Evolutionary conservation across 2,329 filamentous ascomycete species (phyloP).

Genomic region (Nemania abortiva): DNA sequence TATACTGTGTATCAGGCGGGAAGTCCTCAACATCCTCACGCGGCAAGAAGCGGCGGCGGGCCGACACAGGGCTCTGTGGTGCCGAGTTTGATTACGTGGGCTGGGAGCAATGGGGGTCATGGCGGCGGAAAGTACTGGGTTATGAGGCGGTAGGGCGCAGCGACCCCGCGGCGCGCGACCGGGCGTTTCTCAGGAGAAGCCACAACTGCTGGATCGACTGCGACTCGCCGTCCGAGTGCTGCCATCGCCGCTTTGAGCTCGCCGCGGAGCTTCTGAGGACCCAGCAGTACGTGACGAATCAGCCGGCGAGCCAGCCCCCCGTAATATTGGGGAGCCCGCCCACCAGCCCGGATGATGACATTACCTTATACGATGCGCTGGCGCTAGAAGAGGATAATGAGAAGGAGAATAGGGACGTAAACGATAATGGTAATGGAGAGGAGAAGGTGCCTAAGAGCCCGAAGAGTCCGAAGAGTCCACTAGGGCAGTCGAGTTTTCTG

Average conservation of each 20-base stretch:
- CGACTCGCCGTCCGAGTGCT: slow-evolving; percentile 59
- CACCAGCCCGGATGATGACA: slow-evolving; percentile 36
- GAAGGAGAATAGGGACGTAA: slow-evolving; percentile 4
- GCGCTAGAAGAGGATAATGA: slow-evolving; percentile 11
- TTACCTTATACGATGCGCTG: slow-evolving; percentile 38
- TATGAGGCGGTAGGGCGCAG: slow-evolving; percentile 47
- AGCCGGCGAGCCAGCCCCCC: slow-evolving; percentile 36
- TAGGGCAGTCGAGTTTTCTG: slow-evolving; percentile 41
- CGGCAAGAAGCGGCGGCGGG: slow-evolving; percentile 43
- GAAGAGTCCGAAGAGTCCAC: slow-evolving; percentile 1
- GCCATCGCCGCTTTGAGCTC: slow-evolving; percentile 54
- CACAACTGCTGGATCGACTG: slow-evolving; percentile 49
- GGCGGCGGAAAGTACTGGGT: slow-evolving; percentile 48
- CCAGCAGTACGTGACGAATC: slow-evolving; percentile 27
- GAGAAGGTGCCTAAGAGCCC: slow-evolving; percentile 5
- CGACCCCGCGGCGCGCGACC: slow-evolving; percentile 44
- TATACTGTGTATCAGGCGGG: slow-evolving; percentile 43
- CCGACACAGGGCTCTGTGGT: slow-evolving; percentile 35
- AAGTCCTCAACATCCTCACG: background rate
- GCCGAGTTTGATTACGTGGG: slow-evolving; percentile 50
- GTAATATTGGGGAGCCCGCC: slow-evolving; percentile 24
- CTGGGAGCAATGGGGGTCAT: slow-evolving; percentile 50
- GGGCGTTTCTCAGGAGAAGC: slow-evolving; percentile 39
- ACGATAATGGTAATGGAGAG: slow-evolving; percentile 13
- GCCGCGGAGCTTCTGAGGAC: slow-evolving; percentile 58